phyloP scores from a whole-genome alignment of 2,329 filamentous ascomycete species.

The Xylaria sp. region DNA sequence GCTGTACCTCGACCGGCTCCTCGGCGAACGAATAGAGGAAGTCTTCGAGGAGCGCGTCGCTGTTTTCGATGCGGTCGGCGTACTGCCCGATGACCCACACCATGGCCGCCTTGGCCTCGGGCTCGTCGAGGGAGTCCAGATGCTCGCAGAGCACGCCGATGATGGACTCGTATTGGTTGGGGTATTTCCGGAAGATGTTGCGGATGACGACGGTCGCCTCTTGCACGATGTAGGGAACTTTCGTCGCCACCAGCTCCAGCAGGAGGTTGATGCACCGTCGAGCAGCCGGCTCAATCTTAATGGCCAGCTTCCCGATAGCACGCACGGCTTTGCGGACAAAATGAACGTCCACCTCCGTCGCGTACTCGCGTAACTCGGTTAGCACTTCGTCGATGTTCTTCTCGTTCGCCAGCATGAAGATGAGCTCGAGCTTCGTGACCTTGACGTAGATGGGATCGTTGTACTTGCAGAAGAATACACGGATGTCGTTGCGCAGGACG shows the following conservation, averaged over 20 bases:
- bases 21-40: slow-evolving; percentile 94
- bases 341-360: slow-evolving; percentile 97
- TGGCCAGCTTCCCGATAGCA: slow-evolving; percentile 96
- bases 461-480: slow-evolving; percentile 99
- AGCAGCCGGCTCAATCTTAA: slow-evolving; percentile 97
- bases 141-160: slow-evolving; percentile 96
- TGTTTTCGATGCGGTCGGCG: slow-evolving; percentile 96
- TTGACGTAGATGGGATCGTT: slow-evolving; percentile 99
- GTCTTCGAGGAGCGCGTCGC: slow-evolving; percentile 91
- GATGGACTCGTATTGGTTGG: slow-evolving; percentile 98
- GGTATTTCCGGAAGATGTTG: slow-evolving; percentile 99
- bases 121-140: slow-evolving; percentile 94
- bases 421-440: slow-evolving; percentile 97
- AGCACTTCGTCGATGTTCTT: slow-evolving; percentile 95
- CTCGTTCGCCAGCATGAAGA: slow-evolving; percentile 98
- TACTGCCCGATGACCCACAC: slow-evolving; percentile 99
- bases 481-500: slow-evolving; percentile 93
- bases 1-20: slow-evolving; percentile 93
- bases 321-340: slow-evolving; percentile 98
- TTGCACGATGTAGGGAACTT: slow-evolving; percentile 98
- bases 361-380: slow-evolving; percentile 94
- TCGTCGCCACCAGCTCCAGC: slow-evolving; percentile 94
- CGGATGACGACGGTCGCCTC: slow-evolving; percentile 98
- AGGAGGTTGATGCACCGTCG: slow-evolving; percentile 91
- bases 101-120: slow-evolving; percentile 97